A percentile compares a stretch with the other conserved stretches of the same genome.
phyloP scores from a whole-genome alignment of 148 eudicot species.

The Persicaria maculosa region DNA sequence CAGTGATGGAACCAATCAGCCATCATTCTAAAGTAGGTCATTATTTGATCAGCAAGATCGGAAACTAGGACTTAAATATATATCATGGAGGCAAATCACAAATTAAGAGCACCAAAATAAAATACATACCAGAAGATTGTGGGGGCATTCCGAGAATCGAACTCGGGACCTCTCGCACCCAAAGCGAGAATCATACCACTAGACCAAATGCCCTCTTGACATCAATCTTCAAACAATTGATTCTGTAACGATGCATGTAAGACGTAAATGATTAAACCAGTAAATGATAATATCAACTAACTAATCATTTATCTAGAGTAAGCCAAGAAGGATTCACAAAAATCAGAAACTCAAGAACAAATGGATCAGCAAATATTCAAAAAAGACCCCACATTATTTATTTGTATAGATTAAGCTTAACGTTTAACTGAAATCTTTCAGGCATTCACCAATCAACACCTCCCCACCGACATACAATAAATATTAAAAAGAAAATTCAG shows the following conservation, averaged over 20 bases:
- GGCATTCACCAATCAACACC: neutral
- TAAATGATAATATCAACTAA: too few species aligned
- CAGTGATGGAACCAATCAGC: too few species aligned
- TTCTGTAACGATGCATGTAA: too few species aligned
- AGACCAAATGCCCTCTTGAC: neutral
- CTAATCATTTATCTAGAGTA: neutral
- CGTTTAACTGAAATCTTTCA: neutral
- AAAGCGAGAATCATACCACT: slow-evolving; percentile 1
- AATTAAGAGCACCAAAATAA: too few species aligned
- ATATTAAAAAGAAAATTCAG: neutral
- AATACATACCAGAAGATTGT: too few species aligned
- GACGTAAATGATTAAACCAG: too few species aligned
- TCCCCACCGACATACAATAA: neutral
- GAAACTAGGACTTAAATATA: too few species aligned
- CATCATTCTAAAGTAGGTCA: too few species aligned
- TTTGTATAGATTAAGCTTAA: neutral
- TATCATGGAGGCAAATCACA: too few species aligned
- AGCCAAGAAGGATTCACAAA: neutral
- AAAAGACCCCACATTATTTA: too few species aligned
- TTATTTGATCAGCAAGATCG: too few species aligned
- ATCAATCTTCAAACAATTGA: too few species aligned
- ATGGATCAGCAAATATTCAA: neutral
- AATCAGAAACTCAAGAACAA: neutral
- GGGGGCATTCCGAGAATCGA: slow-evolving; percentile 60
- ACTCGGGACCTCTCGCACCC: slow-evolving; percentile 82